Conservation (phyloP, 805 yeast genomes). For the Candida manassasensis region DNA sequence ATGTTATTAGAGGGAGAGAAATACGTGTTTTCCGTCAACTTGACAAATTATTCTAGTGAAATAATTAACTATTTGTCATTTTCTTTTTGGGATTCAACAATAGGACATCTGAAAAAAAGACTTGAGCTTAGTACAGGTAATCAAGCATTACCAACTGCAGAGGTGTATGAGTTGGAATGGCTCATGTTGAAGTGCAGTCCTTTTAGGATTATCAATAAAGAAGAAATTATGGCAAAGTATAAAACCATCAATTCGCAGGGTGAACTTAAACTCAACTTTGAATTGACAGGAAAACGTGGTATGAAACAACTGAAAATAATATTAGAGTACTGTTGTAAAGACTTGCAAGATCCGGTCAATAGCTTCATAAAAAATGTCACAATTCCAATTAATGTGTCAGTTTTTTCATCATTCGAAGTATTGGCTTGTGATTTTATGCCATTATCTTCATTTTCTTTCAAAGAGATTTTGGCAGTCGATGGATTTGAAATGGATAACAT, state of each 20-base stretch:
- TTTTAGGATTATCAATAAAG: constrained; percentile 47
- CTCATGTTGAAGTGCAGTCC: constrained; percentile 56
- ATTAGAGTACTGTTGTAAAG: constrained; percentile 54
- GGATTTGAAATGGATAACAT: constrained; percentile 10
- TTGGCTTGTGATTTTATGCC: constrained; percentile 75
- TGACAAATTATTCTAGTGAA: constrained; percentile 58
- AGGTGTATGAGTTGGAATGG: constrained; percentile 72
- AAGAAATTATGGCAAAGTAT: constrained; percentile 31
- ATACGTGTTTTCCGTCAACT: constrained; percentile 41
- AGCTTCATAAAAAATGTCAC: constrained; percentile 50
- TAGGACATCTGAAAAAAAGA: constrained; percentile 56
- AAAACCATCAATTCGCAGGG: constrained; percentile 34
- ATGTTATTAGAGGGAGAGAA: constrained; percentile 80
- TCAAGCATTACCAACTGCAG: constrained; percentile 49
- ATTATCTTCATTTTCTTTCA: constrained; percentile 27
- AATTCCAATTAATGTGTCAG: constrained; percentile 67
- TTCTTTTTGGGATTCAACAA: constrained; percentile 68
- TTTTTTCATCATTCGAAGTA: constrained; percentile 67
- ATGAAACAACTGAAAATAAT: constrained; percentile 60
- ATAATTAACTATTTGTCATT: constrained; percentile 54
- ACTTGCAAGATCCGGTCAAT: constrained; percentile 12
- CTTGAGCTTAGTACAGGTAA: constrained; percentile 31
- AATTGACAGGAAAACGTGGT: constrained; percentile 68
- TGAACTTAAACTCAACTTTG: constrained; percentile 48
- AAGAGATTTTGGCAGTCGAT: constrained; percentile 11